A percentile compares a stretch with the other conserved stretches of the same genome.
phyloP scores from a whole-genome alignment of 129 eudicot genomes.

The Chrysanthemum makinoi region DNA sequence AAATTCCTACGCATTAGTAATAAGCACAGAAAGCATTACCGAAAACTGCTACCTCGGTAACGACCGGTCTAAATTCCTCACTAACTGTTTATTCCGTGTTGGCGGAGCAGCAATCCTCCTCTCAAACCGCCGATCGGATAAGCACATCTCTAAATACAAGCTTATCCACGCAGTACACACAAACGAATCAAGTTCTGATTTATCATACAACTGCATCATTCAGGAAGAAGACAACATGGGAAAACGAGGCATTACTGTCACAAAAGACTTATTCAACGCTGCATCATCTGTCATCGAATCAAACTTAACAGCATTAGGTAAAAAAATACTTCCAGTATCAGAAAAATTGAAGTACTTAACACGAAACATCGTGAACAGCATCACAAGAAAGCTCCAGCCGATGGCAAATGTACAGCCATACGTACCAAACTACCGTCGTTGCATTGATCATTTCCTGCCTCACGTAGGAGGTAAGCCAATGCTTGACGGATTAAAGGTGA shows the following conservation, averaged over 20 bases:
- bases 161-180: conserved; percentile 56
- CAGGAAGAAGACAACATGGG: conserved; percentile 51
- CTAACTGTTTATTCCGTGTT: conserved; percentile 50
- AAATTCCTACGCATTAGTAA: conserved; percentile 51
- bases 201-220: conserved; percentile 50
- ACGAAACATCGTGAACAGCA: neutral
- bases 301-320: conserved; percentile 38
- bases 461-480: conserved; percentile 74
- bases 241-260: conserved; percentile 40
- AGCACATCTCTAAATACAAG: conserved; percentile 41
- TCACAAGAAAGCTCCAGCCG: conserved; percentile 22
- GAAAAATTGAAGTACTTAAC: conserved; percentile 34
- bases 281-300: conserved; percentile 41
- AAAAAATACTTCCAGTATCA: conserved; percentile 46
- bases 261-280: conserved; percentile 47
- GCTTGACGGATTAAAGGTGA: conserved; percentile 46
- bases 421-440: conserved; percentile 42
- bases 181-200: conserved; percentile 40
- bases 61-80: conserved; percentile 43
- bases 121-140: conserved; percentile 39
- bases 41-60: conserved; percentile 45
- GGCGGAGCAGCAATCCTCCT: conserved; percentile 69
- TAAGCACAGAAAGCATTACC: conserved; percentile 59
- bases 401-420: conserved; percentile 22
- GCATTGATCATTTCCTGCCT: conserved; percentile 48